A percentile compares a stretch with the other conserved stretches of the same genome.
Conservation (phyloP, 169 alveolate species). For the Eimeria zaria region DNA sequence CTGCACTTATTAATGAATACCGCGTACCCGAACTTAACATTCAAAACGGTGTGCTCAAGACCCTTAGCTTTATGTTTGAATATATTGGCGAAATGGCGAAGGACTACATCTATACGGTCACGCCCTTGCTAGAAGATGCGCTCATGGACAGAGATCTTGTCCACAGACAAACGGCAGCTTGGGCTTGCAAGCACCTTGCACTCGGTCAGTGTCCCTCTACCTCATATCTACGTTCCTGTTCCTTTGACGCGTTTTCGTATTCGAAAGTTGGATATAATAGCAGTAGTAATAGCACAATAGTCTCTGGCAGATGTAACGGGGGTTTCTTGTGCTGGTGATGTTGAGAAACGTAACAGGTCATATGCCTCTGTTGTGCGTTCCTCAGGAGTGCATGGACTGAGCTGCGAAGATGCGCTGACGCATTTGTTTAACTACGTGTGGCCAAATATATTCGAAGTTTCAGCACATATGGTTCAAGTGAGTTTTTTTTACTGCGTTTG, state of each 20-base stretch:
- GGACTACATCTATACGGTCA: conserved; percentile 99
- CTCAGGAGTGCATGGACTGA: conserved; percentile 88
- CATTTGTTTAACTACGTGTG: conserved; percentile 99
- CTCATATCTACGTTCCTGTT: conserved; percentile 88
- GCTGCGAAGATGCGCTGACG: conserved; percentile 96
- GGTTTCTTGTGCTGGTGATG: not conserved
- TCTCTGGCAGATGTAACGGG: not conserved
- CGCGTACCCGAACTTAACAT: conserved; percentile 99
- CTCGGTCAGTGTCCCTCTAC: conserved; percentile 94
- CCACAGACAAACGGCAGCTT: conserved; percentile 99
- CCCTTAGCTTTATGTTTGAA: conserved; percentile 99
- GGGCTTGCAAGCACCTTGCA: conserved; percentile 99
- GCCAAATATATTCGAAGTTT: conserved; percentile 99
- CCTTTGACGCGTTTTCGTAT: not conserved
- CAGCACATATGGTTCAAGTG: conserved; percentile 97
- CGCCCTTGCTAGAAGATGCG: conserved; percentile 99
- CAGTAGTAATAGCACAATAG: not conserved
- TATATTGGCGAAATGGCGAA: conserved; percentile 95
- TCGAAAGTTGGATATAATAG: not conserved
- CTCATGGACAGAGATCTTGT: conserved; percentile 99
- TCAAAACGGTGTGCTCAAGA: conserved; percentile 99
- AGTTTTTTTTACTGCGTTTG: not conserved
- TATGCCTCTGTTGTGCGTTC: not conserved
- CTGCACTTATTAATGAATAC: conserved; percentile 99
- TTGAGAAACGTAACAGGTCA: not conserved